A percentile compares a stretch with the other conserved stretches of the same genome.
Evolutionary conservation across 225 moss, liverwort and hornwort species (phyloP).

Genomic region (Sphagnum contortum): DNA sequence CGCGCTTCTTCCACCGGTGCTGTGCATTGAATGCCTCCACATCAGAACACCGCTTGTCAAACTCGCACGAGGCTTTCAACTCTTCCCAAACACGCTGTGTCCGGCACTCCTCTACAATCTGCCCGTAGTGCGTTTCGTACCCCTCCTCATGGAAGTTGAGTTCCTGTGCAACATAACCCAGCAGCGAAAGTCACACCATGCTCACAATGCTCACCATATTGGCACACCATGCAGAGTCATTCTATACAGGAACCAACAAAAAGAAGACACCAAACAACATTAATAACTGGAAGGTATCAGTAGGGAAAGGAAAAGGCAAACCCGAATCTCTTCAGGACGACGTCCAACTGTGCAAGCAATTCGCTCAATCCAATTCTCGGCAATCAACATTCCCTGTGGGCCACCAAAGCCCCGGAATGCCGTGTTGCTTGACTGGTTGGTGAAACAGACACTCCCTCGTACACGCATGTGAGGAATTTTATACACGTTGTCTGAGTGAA

Average conservation of each 20-base stretch:
- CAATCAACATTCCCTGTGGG: conserved; percentile 89
- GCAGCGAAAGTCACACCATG: not conserved
- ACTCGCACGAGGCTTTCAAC: conserved; percentile 68
- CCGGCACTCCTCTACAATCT: conserved; percentile 52
- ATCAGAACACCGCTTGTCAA: conserved; percentile 50
- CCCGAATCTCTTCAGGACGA: conserved; percentile 77
- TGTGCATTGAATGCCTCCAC: conserved; percentile 63
- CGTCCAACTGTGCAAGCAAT: conserved; percentile 60
- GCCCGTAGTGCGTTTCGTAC: conserved; percentile 71
- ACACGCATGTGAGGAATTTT: conserved; percentile 63
- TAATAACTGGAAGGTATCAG: no score
- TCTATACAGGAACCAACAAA: no score
- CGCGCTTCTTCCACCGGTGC: conserved; percentile 96
- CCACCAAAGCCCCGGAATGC: conserved; percentile 97
- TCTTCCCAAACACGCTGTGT: conserved; percentile 57
- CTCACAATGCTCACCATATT: no score
- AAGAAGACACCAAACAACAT: no score
- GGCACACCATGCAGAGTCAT: no score
- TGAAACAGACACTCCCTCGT: conserved; percentile 64
- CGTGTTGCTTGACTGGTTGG: conserved; percentile 79
- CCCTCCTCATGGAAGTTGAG: conserved; percentile 85
- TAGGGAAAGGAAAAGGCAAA: conserved; percentile 8
- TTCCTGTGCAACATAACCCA: conserved; percentile 38
- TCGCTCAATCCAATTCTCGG: conserved; percentile 90
- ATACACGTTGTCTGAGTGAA: conserved; percentile 93